Base-by-base conservation (phyloP, 2,329 filamentous ascomycete species). In the Ceratocystis ficicola region DNA sequence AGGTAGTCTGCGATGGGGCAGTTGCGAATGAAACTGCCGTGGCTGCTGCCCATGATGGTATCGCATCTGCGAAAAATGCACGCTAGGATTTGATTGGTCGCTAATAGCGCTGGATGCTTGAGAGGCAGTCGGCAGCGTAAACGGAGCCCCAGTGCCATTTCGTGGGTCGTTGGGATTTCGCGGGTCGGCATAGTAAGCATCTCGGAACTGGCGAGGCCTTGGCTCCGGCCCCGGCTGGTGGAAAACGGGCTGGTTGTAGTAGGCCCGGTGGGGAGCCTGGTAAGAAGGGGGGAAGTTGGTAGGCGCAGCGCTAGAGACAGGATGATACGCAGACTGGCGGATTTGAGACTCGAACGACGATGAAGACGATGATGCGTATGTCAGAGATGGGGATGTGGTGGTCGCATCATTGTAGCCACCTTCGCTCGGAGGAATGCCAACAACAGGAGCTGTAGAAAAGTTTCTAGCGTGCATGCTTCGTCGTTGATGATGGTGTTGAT, bases 321-420 rank as follows among this genome's bases (percentile, higher is more conserved):
- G 22, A 25, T 57, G 52, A 32, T 57, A 30, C 7, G 25, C 52
- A 10, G 52, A 17, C 52, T 32, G 52, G 52, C 4, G 25, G n/a
- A 10, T 25, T 15, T 48, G 61, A 30, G 61, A 66, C 36, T 55
- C 52, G 20, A 66, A 57, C 2, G 65, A 66, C 4, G 65, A 63
- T 25, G 59, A 36, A 3, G 65, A 64, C 12, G 65, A 66, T 17
- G 65, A 67, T 4, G 52, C 44, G 2, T 62, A 44, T 22, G 60
- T 57, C 6, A 57, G 65, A 30, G 61, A 63, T 17, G 61, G 44
- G n/a, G 61, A 63, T 28, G 44, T 48, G 25, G 46, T 63, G 25
- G 41, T n/a, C 10, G 30, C 44, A 17, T 64, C 62, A 20, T 67
- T 62, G 41, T 62, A 52, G 20, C 46, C 65, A 8, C 25, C 65